Base-by-base conservation (phyloP, 768 basidiomycete species). In the Termitomyces sp. region DNA sequence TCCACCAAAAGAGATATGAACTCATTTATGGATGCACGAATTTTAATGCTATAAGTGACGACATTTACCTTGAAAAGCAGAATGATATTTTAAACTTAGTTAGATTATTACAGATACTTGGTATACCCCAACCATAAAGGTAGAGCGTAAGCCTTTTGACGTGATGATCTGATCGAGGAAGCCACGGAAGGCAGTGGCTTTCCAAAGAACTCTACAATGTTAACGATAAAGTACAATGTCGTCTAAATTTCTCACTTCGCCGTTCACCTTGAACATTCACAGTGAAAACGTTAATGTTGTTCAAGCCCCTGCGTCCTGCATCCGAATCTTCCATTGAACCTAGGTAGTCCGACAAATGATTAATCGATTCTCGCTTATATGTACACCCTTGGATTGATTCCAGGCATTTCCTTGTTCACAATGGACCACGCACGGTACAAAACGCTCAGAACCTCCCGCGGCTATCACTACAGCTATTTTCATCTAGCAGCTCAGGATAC, bases 381-480 rank as follows among this genome's bases (percentile, higher is more conserved):
- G 37, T 26, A 24, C 19, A 37, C 28, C 38, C 26, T 19, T 21
- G 51, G 14, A 32, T 43, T 24, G 19, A 40, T 34, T 22, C 8
- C 14, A 30, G 30, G 47, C 22, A 37, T 32, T 0, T 34, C 34
- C 12, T 34, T 34, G 24, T 15, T n/a, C 24, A 38, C 14, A 52
- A 50, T 64, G 58, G 48, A 64, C 22, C 37, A 50, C 28, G 38
- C 37, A 21, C 44, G 51, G 17, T 71, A 68, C 68, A 71, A 71
- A 44, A 62, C 64, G n/a, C 43, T 71, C 41, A 65, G 58, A 28
- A 73, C 71, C 12, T 65, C 71, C 42, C 69, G 76, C 11, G 74
- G 73, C 15, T 63, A 74, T 53, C 64, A 58, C n/a, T 79, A 78
- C 58, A 64, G 63, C 30, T 78, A 77, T 60, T 73, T 69, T 56